Conservation (phyloP, 345 rosid species). For the Pelargonium nanum region DNA sequence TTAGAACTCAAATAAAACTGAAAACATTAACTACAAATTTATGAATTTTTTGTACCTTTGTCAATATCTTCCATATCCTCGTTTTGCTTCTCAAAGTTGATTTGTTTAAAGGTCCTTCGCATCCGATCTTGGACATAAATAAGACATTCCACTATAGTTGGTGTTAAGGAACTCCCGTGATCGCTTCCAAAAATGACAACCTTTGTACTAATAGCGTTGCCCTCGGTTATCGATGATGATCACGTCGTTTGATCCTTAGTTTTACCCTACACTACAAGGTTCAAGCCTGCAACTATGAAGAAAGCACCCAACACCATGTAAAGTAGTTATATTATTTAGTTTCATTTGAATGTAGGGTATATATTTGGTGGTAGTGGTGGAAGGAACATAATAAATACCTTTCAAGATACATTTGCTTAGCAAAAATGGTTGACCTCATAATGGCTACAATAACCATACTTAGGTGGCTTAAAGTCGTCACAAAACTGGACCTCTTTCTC, state of each 20-base stretch:
- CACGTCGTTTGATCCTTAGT: conserved; percentile 41
- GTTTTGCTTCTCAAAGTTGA: too few relatives aligned
- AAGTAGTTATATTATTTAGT: neutral
- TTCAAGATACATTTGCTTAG: conserved; percentile 72
- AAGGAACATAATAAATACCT: conserved; percentile 32
- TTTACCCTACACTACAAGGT: conserved; percentile 83
- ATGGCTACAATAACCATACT: conserved; percentile 76
- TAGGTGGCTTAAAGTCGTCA: conserved; percentile 69
- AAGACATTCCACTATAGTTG: too few relatives aligned
- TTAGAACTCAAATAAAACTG: too few relatives aligned
- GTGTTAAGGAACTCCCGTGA: too few relatives aligned
- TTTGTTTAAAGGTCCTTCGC: too few relatives aligned
- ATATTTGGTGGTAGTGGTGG: too few relatives aligned
- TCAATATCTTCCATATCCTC: too few relatives aligned
- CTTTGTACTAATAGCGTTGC: too few relatives aligned
- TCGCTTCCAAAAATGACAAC: too few relatives aligned
- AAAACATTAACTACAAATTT: too few relatives aligned
- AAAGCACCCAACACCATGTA: conserved; percentile 70
- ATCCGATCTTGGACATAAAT: too few relatives aligned
- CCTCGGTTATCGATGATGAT: neutral
- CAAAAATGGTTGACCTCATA: conserved; percentile 58
- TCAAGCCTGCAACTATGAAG: conserved; percentile 64
- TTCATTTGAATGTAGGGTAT: neutral
- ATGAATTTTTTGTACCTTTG: too few relatives aligned
- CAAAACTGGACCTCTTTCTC: conserved; percentile 81